Conservation (phyloP, 495 filamentous ascomycete species). For the Opeltia flavorubescens region DNA sequence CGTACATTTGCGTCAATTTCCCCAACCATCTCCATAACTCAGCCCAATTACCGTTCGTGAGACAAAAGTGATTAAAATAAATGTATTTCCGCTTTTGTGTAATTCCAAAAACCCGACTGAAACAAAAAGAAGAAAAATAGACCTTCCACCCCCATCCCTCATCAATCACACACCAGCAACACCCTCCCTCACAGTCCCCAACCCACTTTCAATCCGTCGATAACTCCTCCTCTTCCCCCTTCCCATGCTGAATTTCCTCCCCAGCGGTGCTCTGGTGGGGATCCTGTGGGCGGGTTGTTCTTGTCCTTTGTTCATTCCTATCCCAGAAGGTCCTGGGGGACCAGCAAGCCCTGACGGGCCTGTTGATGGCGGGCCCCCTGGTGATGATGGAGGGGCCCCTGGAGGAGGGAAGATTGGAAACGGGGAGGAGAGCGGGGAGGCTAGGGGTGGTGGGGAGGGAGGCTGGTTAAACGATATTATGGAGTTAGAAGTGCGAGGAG, state of each 20-base stretch:
- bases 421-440: conserved; percentile 8
- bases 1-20: too few species aligned
- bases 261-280: not conserved
- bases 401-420: too few species aligned
- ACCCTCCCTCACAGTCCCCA: conserved; percentile 1
- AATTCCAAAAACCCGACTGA: too few species aligned
- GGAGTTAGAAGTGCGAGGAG: not conserved
- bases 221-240: not conserved
- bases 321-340: too few species aligned
- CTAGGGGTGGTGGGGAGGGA: not conserved
- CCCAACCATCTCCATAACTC: too few species aligned
- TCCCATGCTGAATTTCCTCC: not conserved
- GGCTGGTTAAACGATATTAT: too few species aligned
- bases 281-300: not conserved
- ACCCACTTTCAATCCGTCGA: not conserved
- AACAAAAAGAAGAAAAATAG: too few species aligned
- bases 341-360: too few species aligned
- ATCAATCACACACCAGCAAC: not conserved
- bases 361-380: not conserved
- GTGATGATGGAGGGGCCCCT: not conserved
- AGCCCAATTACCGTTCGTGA: too few species aligned
- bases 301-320: too few species aligned
- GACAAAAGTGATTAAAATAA: too few species aligned
- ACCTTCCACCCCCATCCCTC: conserved; percentile 4
- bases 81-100: too few species aligned